A percentile compares a stretch with the other conserved stretches of the same genome.
phyloP scores from a whole-genome alignment of 2,329 filamentous ascomycete species.

The Neobulgaria alba region DNA sequence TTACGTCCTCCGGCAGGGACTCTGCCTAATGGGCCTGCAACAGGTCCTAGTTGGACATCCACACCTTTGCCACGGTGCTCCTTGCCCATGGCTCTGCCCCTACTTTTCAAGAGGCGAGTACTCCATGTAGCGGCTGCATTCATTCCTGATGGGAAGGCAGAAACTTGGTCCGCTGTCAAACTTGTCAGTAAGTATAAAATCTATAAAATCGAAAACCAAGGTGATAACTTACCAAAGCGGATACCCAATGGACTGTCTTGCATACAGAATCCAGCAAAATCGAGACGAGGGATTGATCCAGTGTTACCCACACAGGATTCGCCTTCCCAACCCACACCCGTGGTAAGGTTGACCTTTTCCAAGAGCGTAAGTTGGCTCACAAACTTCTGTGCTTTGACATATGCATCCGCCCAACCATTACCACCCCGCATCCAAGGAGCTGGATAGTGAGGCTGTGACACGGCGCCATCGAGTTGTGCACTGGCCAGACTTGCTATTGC shows the following conservation, averaged over 20 bases:
- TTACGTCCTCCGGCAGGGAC: conserved; percentile 60
- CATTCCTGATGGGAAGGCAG: conserved; percentile 70
- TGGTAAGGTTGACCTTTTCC: conserved; percentile 90
- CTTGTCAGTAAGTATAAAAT: conserved; percentile 32
- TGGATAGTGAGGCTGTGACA: conserved; percentile 27
- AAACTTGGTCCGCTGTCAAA: conserved; percentile 53
- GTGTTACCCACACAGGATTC: conserved; percentile 9
- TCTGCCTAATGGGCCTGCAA: conserved; percentile 59
- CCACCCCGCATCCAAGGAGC: conserved; percentile 29
- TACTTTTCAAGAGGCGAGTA: conserved; percentile 59
- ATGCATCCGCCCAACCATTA: conserved; percentile 56
- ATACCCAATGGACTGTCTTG: conserved; percentile 29
- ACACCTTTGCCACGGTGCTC: conserved; percentile 68
- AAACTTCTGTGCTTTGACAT: conserved; percentile 57
- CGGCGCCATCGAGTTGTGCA: conserved; percentile 19
- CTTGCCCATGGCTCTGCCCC: conserved; percentile 59
- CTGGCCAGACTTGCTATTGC: conserved; percentile 11
- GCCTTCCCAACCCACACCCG: conserved; percentile 49
- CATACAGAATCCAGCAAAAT: conserved; percentile 26
- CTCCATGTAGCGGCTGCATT: conserved; percentile 68
- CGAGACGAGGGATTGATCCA: conserved; percentile 25
- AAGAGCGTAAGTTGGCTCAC: conserved; percentile 70
- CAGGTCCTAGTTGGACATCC: conserved; percentile 66
- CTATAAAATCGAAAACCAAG: conserved; percentile 37
- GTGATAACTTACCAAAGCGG: conserved; percentile 35